These are phyloP conservation scores for Magnaporthiopsis incrustans DNA, from an alignment of 2,329 filamentous ascomycete genomes.

Conservation along the genomic window DNA sequence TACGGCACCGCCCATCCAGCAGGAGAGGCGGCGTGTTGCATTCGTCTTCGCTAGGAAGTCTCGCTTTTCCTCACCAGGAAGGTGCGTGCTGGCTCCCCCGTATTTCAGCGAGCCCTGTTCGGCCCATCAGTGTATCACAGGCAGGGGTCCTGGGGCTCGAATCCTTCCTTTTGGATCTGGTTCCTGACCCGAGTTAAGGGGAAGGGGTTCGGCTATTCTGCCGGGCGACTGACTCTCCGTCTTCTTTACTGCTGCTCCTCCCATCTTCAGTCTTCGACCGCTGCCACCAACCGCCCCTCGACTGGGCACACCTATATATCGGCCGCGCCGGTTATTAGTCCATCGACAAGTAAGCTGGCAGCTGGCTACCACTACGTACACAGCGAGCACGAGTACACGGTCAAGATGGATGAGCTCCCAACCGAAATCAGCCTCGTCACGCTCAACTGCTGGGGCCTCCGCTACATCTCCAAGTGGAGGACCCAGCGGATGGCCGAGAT, in stretches of 20 bases:
- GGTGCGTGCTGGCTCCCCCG: background rate
- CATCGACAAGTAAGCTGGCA: background rate
- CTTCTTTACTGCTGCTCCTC: background rate
- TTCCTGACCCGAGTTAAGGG: background rate
- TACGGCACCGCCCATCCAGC: no score
- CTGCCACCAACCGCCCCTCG: background rate
- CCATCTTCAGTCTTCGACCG: background rate
- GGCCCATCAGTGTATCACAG: background rate
- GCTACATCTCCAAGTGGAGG: slow-evolving; percentile 73
- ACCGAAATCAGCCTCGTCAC: slow-evolving; percentile 70
- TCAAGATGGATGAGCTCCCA: slow-evolving; percentile 25
- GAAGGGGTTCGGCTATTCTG: no score
- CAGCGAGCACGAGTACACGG: background rate
- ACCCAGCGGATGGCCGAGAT: slow-evolving; percentile 75
- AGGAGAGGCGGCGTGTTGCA: no score
- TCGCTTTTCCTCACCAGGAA: no score
- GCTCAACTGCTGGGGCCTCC: slow-evolving; percentile 95
- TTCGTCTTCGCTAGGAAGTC: no score
- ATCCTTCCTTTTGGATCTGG: background rate
- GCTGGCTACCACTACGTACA: background rate
- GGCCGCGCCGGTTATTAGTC: no score
- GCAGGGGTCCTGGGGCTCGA: background rate
- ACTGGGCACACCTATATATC: background rate
- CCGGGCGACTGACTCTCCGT: no score
- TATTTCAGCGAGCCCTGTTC: background rate